Evolutionary conservation across 139 green algal genomes (phyloP).

Genomic region (Gonium pectorale): DNA sequence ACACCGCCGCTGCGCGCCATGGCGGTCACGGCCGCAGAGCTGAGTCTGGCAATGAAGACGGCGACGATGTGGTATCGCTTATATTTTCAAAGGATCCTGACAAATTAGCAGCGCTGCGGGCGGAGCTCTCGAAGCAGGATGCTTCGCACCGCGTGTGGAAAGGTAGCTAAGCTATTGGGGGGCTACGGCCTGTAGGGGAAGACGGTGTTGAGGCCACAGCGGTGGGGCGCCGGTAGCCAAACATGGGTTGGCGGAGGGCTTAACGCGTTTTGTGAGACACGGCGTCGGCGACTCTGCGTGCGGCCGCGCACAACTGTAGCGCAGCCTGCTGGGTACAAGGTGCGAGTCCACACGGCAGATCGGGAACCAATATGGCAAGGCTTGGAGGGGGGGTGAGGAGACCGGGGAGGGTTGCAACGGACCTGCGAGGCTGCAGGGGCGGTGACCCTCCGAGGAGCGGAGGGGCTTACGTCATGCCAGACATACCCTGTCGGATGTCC

Average conservation of each 20-base stretch:
- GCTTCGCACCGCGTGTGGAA: background rate
- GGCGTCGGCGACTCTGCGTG: background rate
- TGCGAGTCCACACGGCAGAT: no score
- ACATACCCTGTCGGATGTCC: no score
- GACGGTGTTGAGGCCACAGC: background rate
- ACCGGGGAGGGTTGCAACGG: no score
- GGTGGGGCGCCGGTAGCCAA: background rate
- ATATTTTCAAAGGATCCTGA: background rate
- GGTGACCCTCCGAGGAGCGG: no score
- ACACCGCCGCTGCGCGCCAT: no score
- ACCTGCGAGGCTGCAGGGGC: no score
- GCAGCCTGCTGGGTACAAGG: no score
- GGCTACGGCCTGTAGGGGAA: background rate
- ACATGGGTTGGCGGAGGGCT: background rate
- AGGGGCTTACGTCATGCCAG: no score
- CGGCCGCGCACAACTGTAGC: no score
- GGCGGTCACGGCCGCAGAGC: no score
- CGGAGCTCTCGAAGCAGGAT: background rate
- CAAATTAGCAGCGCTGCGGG: background rate
- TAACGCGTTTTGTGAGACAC: background rate
- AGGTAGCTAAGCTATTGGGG: background rate
- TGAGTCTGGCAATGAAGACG: background rate
- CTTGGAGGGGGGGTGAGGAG: no score
- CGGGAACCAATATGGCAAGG: no score
- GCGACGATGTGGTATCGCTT: background rate